Evolutionary conservation across 768 basidiomycete genomes (phyloP).

Genomic region (Sarcodon sp.): DNA sequence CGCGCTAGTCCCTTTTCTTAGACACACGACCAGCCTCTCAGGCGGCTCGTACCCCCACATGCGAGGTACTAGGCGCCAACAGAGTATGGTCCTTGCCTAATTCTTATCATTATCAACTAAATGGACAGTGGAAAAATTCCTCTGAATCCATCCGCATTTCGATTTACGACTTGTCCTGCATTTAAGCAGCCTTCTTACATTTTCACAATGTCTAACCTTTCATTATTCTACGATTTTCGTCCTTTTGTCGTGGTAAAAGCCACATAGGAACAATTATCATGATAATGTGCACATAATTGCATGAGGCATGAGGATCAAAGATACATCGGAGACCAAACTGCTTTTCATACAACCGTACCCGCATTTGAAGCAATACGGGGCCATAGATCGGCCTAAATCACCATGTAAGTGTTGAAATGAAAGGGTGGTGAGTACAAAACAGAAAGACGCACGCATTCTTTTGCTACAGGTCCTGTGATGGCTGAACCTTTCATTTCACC

Average conservation of each 20-base stretch:
- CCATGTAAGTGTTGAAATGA: neutral
- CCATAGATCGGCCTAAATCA: conserved; percentile 82
- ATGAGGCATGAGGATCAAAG: neutral
- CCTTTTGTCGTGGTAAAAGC: neutral
- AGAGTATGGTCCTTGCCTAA: too few species aligned
- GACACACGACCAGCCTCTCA: too few species aligned
- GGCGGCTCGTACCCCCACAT: too few species aligned
- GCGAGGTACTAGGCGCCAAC: too few species aligned
- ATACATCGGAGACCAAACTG: neutral
- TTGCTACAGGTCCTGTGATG: conserved; percentile 94
- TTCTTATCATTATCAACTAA: too few species aligned
- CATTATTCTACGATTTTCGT: neutral
- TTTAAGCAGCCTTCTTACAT: too few species aligned
- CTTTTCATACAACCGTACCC: conserved; percentile 83
- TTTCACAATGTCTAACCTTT: neutral
- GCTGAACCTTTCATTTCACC: conserved; percentile 99
- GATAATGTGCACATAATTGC: neutral
- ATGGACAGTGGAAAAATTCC: too few species aligned
- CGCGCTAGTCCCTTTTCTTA: too few species aligned
- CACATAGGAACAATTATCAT: neutral
- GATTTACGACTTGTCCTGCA: too few species aligned
- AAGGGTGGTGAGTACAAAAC: neutral
- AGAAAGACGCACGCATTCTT: conserved; percentile 80
- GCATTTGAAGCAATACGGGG: conserved; percentile 99
- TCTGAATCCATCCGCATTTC: too few species aligned